A percentile compares a stretch with the other conserved stretches of the same genome.
These are phyloP conservation scores for Stephanodiscus minutulus DNA, from an alignment of 108 stramenopile species.

Conservation along the genomic window DNA sequence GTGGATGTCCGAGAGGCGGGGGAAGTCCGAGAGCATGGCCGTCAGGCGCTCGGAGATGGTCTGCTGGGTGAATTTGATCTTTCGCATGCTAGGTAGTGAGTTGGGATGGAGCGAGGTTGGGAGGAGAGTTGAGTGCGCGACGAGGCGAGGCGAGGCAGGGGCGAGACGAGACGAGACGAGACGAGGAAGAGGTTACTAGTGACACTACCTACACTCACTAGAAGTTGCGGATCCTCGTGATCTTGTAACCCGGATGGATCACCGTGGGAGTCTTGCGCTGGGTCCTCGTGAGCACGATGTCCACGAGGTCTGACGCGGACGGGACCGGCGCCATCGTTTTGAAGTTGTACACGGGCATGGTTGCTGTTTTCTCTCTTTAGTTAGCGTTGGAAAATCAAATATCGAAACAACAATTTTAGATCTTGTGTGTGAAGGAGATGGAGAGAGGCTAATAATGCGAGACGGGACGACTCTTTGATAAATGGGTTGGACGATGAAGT, in stretches of 20 bases:
- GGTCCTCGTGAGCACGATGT: slow-evolving; percentile 96
- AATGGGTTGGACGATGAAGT: too few species aligned
- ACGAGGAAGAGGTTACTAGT: too few species aligned
- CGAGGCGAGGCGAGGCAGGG: background rate
- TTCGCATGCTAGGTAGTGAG: slow-evolving; percentile 84
- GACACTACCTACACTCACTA: too few species aligned
- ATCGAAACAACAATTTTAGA: too few species aligned
- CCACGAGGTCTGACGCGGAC: slow-evolving; percentile 92
- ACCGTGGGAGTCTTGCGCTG: slow-evolving; percentile 98
- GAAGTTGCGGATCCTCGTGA: slow-evolving; percentile 94
- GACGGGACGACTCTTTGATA: too few species aligned
- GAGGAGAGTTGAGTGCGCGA: too few species aligned
- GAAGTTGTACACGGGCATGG: slow-evolving; percentile 98
- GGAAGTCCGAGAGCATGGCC: slow-evolving; percentile 93
- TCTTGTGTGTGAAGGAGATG: too few species aligned
- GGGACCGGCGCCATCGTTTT: slow-evolving; percentile 98
- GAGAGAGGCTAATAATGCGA: too few species aligned
- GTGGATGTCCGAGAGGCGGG: slow-evolving; percentile 98
- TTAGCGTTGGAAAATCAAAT: too few species aligned
- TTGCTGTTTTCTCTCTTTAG: slow-evolving; percentile 18
- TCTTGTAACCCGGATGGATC: slow-evolving; percentile 99
- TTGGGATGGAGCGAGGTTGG: background rate
- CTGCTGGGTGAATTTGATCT: slow-evolving; percentile 99
- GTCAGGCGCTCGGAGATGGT: slow-evolving; percentile 93
- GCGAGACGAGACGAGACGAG: background rate